A percentile compares a stretch with the other conserved stretches of the same genome.
Conservation (phyloP, 805 yeast genomes). For the Blastobotrys parvus region DNA sequence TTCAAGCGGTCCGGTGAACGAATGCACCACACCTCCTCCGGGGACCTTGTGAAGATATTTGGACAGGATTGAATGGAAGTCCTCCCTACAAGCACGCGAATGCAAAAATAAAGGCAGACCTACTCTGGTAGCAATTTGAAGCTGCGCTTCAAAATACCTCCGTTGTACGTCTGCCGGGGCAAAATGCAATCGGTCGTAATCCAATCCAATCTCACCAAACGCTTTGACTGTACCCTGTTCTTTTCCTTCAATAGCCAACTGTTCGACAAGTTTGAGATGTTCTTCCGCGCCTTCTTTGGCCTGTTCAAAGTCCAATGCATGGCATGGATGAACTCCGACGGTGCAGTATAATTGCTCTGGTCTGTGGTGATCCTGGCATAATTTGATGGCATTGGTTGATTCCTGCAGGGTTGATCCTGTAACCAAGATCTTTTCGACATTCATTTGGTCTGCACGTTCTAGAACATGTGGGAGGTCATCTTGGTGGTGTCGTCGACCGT, state of each 20-base stretch:
- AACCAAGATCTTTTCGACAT: slow-evolving; percentile 63
- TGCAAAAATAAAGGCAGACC: slow-evolving; percentile 79
- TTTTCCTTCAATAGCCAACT: slow-evolving; percentile 41
- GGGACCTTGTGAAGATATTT: slow-evolving; percentile 48
- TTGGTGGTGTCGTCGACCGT: slow-evolving; percentile 62
- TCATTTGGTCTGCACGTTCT: slow-evolving; percentile 51
- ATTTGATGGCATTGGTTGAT: slow-evolving; percentile 48
- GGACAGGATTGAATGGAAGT: slow-evolving; percentile 54
- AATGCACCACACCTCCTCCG: slow-evolving; percentile 79
- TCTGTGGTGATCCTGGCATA: slow-evolving; percentile 35
- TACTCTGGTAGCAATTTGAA: slow-evolving; percentile 46
- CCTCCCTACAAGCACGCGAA: slow-evolving; percentile 78
- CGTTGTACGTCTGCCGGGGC: slow-evolving; percentile 62
- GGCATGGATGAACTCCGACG: slow-evolving; percentile 94
- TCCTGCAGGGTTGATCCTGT: slow-evolving; percentile 79
- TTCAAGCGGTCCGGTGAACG: slow-evolving; percentile 74
- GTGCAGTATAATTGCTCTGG: slow-evolving; percentile 46
- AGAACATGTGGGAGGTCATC: slow-evolving; percentile 58
- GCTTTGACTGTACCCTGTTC: slow-evolving; percentile 55
- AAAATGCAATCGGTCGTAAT: slow-evolving; percentile 80
- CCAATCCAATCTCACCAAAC: slow-evolving; percentile 93
- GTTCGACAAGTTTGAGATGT: slow-evolving; percentile 40
- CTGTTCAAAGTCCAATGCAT: slow-evolving; percentile 48
- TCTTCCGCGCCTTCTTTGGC: slow-evolving; percentile 26
- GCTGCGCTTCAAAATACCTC: slow-evolving; percentile 61